These are phyloP conservation scores for Rhodotorula kratochvilovae DNA, from an alignment of 768 basidiomycete species.

Conservation along the genomic window DNA sequence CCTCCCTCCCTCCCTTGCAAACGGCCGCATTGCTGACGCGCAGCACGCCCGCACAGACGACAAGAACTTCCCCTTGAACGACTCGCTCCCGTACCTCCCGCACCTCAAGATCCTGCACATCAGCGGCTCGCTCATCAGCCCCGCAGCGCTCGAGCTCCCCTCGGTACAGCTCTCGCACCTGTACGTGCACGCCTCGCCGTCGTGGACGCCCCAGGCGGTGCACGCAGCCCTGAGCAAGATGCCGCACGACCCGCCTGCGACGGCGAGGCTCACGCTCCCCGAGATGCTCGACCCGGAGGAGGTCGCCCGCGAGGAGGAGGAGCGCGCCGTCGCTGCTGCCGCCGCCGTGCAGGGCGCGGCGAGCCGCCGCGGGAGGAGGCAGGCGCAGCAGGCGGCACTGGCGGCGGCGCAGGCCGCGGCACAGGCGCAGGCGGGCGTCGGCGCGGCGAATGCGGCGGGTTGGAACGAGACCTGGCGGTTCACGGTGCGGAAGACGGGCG, in stretches of 20 bases:
- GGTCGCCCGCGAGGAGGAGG: neutral
- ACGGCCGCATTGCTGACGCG: neutral
- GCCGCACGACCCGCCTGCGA: conserved; percentile 15
- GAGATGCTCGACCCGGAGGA: conserved; percentile 22
- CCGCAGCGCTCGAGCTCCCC: conserved; percentile 16
- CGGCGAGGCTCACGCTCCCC: conserved; percentile 24
- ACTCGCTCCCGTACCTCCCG: conserved; percentile 21
- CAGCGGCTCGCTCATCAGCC: conserved; percentile 31
- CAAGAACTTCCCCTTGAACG: conserved; percentile 30
- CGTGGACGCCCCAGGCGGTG: conserved; percentile 27
- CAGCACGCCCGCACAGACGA: conserved; percentile 14
- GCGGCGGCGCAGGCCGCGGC: neutral
- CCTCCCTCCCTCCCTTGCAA: too few species aligned
- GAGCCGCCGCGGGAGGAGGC: neutral
- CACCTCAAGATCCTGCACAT: conserved; percentile 26
- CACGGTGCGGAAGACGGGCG: conserved; percentile 26
- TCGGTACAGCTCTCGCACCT: conserved; percentile 23
- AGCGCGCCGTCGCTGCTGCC: neutral
- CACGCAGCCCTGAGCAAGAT: conserved; percentile 29
- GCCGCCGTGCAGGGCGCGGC: neutral
- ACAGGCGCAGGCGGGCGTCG: neutral
- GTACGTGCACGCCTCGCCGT: conserved; percentile 20
- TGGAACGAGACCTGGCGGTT: conserved; percentile 38
- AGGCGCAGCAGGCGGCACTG: neutral
- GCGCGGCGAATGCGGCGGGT: neutral